phyloP scores from a whole-genome alignment of 352 stramenopile species.

The Phytopythium cucurbitacearum region DNA sequence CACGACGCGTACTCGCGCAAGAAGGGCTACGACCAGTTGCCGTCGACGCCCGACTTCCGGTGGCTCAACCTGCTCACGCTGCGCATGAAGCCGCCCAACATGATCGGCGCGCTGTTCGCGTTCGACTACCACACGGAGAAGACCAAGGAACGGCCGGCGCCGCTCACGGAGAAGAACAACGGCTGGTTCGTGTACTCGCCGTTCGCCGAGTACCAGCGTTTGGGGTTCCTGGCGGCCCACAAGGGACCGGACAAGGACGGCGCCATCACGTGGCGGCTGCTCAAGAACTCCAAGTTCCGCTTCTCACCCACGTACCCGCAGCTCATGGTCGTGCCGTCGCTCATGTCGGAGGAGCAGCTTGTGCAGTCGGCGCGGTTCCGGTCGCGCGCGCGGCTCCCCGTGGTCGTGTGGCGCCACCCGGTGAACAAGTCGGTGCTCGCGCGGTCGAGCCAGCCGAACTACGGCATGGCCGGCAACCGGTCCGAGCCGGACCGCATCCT shows the following conservation, averaged over 20 bases:
- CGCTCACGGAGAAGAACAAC: constrained; percentile 53
- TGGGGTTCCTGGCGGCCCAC: constrained; percentile 65
- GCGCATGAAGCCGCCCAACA: constrained; percentile 75
- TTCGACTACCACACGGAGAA: constrained; percentile 83
- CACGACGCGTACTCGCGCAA: constrained; percentile 83
- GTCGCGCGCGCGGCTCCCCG: constrained; percentile 88
- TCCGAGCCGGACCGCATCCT: constrained; percentile 91
- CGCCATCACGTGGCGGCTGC: constrained; percentile 72
- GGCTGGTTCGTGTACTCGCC: constrained; percentile 83
- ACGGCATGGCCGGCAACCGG: constrained; percentile 94
- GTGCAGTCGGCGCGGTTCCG: constrained; percentile 89
- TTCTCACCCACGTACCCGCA: constrained; percentile 94
- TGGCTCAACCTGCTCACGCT: constrained; percentile 78
- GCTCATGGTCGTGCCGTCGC: constrained; percentile 92
- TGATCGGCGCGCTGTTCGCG: constrained; percentile 69
- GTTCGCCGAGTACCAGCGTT: constrained; percentile 75
- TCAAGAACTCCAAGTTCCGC: constrained; percentile 89
- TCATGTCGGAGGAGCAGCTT: constrained; percentile 92
- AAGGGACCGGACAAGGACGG: constrained; percentile 21
- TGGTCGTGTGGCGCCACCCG: constrained; percentile 91
- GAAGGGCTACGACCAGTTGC: constrained; percentile 74
- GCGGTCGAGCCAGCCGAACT: constrained; percentile 93
- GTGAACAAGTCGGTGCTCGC: constrained; percentile 93
- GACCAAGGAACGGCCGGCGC: constrained; percentile 26
- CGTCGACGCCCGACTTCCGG: constrained; percentile 66